A percentile compares a stretch with the other conserved stretches of the same genome.
Evolutionary conservation across 2,329 filamentous ascomycete genomes (phyloP).

Genomic region (Pezicula carpinea): DNA sequence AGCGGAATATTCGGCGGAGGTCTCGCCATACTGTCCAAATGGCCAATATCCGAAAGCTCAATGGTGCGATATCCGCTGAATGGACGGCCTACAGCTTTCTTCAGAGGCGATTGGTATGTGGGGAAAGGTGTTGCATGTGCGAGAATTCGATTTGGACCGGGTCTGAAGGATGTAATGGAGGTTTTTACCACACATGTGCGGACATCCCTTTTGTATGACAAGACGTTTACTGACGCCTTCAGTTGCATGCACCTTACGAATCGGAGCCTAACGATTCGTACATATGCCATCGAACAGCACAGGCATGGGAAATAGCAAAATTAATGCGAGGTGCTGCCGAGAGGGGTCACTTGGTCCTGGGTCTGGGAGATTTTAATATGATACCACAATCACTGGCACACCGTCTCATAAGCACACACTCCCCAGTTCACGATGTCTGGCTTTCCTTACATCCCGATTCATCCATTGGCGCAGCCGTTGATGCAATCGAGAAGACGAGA

Average conservation of each 20-base stretch:
- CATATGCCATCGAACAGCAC: conserved; percentile 81
- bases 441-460: conserved; percentile 77
- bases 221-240: conserved; percentile 33
- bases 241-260: conserved; percentile 84
- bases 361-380: conserved; percentile 95
- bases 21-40: conserved; percentile 81
- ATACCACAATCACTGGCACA: conserved; percentile 82
- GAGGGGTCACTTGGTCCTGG: conserved; percentile 77
- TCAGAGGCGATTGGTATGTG: conserved; percentile 91
- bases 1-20: conserved; percentile 87
- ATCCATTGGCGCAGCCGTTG: conserved; percentile 68
- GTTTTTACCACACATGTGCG: conserved; percentile 88
- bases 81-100: conserved; percentile 89
- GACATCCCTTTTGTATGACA: conserved; percentile 7
- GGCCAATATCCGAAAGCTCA: conserved; percentile 84
- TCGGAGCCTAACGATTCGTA: conserved; percentile 76
- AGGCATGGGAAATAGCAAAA: conserved; percentile 93
- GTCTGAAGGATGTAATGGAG: conserved; percentile 64
- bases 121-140: conserved; percentile 91
- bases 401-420: conserved; percentile 72
- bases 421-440: conserved; percentile 80
- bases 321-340: conserved; percentile 77
- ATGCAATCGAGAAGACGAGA: conserved; percentile 62
- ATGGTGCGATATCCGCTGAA: conserved; percentile 90
- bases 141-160: conserved; percentile 65